These are phyloP conservation scores for Astrothelium macrocarpum DNA, from an alignment of 495 filamentous ascomycete species.

Conservation along the genomic window DNA sequence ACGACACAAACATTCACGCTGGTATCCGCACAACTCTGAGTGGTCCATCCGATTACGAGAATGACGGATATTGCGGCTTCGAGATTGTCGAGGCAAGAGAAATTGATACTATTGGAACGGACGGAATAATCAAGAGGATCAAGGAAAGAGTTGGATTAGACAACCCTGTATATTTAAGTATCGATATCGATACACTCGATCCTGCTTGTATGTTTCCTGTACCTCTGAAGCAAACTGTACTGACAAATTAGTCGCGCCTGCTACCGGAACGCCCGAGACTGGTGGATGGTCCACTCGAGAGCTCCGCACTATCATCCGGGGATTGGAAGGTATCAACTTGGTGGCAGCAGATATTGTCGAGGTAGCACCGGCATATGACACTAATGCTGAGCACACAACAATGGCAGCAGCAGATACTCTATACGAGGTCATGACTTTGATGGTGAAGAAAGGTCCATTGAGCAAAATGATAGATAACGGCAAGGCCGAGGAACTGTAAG, in stretches of 20 bases:
- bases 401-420: slow-evolving; percentile 74
- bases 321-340: slow-evolving; percentile 63
- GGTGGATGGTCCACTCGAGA: slow-evolving; percentile 83
- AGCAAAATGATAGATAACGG: slow-evolving; percentile 19
- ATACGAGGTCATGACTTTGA: slow-evolving; percentile 72
- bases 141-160: slow-evolving; percentile 60
- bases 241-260: slow-evolving; percentile 51
- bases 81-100: slow-evolving; percentile 71
- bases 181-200: slow-evolving; percentile 84
- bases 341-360: slow-evolving; percentile 79
- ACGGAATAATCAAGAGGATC: slow-evolving; percentile 67
- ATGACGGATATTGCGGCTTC: slow-evolving; percentile 79
- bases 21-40: slow-evolving; percentile 73
- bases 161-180: slow-evolving; percentile 70
- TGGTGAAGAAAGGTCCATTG: slow-evolving; percentile 56
- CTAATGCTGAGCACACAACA: slow-evolving; percentile 71
- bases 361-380: slow-evolving; percentile 80
- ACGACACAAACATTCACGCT: slow-evolving; percentile 77
- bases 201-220: slow-evolving; percentile 55
- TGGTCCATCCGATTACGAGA: slow-evolving; percentile 63
- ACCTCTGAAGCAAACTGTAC: background rate
- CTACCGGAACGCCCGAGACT: slow-evolving; percentile 78
- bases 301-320: slow-evolving; percentile 61
- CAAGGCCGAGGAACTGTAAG: slow-evolving; percentile 13
- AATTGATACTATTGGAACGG: slow-evolving; percentile 62